Conservation (phyloP, 805 yeast species). For the Ogataea ganodermae region DNA sequence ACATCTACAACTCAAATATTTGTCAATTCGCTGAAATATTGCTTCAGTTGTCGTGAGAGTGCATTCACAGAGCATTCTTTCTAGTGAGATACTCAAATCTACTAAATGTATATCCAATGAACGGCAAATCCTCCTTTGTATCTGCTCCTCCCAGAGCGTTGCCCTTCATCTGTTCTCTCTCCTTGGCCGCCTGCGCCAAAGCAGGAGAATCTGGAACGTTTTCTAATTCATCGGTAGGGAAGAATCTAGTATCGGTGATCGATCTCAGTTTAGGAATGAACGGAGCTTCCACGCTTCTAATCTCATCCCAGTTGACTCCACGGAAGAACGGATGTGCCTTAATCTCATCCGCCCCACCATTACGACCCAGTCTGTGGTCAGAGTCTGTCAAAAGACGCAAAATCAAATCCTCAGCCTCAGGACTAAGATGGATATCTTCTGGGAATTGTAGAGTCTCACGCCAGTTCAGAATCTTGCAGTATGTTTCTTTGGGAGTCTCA, state of each 20-base stretch:
- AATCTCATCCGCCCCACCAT: slow-evolving; percentile 90
- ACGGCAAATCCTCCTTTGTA: slow-evolving; percentile 87
- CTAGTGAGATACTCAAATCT: slow-evolving; percentile 90
- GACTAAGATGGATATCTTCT: slow-evolving; percentile 85
- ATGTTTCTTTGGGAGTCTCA: slow-evolving; percentile 92
- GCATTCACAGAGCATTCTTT: slow-evolving; percentile 51
- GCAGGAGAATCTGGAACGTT: slow-evolving; percentile 91
- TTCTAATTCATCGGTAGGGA: slow-evolving; percentile 96
- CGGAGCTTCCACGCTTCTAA: slow-evolving; percentile 87
- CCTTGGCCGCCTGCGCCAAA: slow-evolving; percentile 64
- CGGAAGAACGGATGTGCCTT: slow-evolving; percentile 90
- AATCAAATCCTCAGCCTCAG: slow-evolving; percentile 86
- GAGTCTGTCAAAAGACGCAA: slow-evolving; percentile 73
- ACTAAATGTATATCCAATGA: slow-evolving; percentile 95
- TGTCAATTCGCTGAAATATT: neutral
- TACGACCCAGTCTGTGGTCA: slow-evolving; percentile 80
- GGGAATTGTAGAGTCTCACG: slow-evolving; percentile 86
- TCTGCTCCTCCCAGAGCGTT: slow-evolving; percentile 46
- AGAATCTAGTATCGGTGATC: slow-evolving; percentile 93
- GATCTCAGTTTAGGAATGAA: slow-evolving; percentile 89
- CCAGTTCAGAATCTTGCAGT: slow-evolving; percentile 88
- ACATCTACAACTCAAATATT: neutral
- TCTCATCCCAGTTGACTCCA: slow-evolving; percentile 94
- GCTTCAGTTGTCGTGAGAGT: neutral
- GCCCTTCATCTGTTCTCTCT: slow-evolving; percentile 53